Conservation (phyloP, 1,284 basidiomycete genomes). For the Boletus semigastroideus region DNA sequence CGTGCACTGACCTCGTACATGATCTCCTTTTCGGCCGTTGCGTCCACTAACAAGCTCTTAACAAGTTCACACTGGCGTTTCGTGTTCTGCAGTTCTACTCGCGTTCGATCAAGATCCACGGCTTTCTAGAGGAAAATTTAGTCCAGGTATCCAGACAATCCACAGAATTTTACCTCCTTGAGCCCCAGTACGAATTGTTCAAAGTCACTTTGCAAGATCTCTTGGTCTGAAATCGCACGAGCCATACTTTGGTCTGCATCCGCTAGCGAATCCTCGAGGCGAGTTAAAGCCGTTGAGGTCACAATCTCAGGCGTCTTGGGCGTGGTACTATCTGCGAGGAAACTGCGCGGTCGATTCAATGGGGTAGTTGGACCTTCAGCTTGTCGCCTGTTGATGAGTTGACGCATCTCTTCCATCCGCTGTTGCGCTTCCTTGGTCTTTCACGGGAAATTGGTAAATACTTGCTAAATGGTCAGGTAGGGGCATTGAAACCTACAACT, state of each 20-base stretch:
- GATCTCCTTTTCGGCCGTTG: conserved; percentile 84
- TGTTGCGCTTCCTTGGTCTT: conserved; percentile 72
- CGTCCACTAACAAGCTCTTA: conserved; percentile 70
- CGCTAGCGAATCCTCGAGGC: conserved; percentile 50
- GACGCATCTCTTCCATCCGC: conserved; percentile 76
- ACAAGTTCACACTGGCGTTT: conserved; percentile 76
- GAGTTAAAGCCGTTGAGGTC: conserved; percentile 29
- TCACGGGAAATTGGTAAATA: conserved; percentile 28
- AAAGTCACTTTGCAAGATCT: conserved; percentile 50
- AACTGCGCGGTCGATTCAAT: conserved; percentile 41
- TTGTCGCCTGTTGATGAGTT: conserved; percentile 61
- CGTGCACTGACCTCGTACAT: conserved; percentile 75
- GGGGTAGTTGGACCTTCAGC: conserved; percentile 45
- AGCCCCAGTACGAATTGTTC: conserved; percentile 48
- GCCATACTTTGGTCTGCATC: conserved; percentile 59
- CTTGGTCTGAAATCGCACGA: conserved; percentile 52
- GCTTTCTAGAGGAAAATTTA: conserved; percentile 42
- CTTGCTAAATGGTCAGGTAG: conserved; percentile 2
- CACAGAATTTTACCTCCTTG: conserved; percentile 48
- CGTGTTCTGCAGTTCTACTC: conserved; percentile 63
- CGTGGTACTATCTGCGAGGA: conserved; percentile 26
- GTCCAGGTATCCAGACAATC: neutral
- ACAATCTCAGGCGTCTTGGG: conserved; percentile 25
- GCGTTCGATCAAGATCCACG: conserved; percentile 57
- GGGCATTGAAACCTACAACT: conserved; percentile 38